These are phyloP conservation scores for Carex scoparia DNA, from an alignment of 176 grass and related monocot species.

Conservation along the genomic window DNA sequence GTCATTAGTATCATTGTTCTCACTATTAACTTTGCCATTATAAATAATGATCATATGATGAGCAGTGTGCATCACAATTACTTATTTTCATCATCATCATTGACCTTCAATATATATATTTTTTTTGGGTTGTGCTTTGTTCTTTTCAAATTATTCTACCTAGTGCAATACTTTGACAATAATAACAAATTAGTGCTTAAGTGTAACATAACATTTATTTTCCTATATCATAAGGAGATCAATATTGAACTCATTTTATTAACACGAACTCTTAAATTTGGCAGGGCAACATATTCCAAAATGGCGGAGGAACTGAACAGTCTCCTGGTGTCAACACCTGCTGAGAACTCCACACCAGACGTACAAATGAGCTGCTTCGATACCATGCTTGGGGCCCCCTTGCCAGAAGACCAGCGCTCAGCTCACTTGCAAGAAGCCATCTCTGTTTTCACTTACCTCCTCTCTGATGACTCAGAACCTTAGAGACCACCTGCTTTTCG, in stretches of 20 bases:
- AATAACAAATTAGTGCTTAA: background rate
- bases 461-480: constrained; percentile 27
- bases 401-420: constrained; percentile 41
- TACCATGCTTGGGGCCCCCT: constrained; percentile 58
- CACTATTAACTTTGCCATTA: background rate
- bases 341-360: constrained; percentile 10
- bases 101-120: too few species aligned
- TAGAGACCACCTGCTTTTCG: constrained; percentile 9
- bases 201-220: background rate
- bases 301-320: constrained; percentile 70
- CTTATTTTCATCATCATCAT: background rate
- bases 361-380: constrained; percentile 65
- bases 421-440: constrained; percentile 59
- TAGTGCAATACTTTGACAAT: background rate
- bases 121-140: background rate
- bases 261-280: background rate
- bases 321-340: constrained; percentile 42
- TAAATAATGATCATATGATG: background rate
- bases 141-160: background rate
- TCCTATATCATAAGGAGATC: background rate
- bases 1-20: background rate
- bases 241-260: background rate
- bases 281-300: constrained; percentile 76
- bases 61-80: background rate
- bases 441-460: constrained; percentile 56